Base-by-base conservation (phyloP, 306 rosid species). In the Amphicarpaea edgeworthii region DNA sequence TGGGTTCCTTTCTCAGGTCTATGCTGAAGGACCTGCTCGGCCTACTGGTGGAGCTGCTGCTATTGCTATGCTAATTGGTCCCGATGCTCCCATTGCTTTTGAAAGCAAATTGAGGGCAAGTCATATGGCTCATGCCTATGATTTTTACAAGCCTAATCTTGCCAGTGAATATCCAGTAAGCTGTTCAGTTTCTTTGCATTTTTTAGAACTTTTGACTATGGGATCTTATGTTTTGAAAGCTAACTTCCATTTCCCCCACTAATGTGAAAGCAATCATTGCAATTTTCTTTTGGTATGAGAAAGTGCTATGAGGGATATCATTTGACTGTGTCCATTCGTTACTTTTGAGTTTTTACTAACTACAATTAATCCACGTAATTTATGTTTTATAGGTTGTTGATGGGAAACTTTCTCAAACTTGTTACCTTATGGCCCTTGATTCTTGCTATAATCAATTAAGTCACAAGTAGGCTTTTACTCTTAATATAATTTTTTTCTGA, bases 31-130 rank as follows among this genome's bases (percentile, higher is more conserved):
- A 73, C 98, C 94, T 3, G 98, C 98, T 55, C 84, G 98, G 68
- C 96, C 96, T 34, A 93, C 96, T 12, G 94, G 98, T 12, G 98
- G 98, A 83, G 96, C 98, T 32, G 98, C 96, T 46, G 98, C 97
- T 49, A 82, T 90, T 82, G 96, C 96, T 73, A 45, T 90, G 81
- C 87, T 93, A 69, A 82, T 93, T 53, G 94, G 94, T 74, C 96
- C 91, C 50, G 90, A 93, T 81, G 93, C 96, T 73, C 93, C 96
- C 55, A 85, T 93, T 85, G 84, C 85, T 80, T 88, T 93, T 76
- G 98, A 93, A 78, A 90, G 96, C 93, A 93, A 86, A 83, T 45
- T 90, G 81, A 89, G 98, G 74, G 98, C 87, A 61, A 90, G 91
- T 68, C 86, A 93, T 55, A 93, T 93, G 96, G 73, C 94, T 64